These are phyloP conservation scores for Pterula multifida DNA, from an alignment of 1,284 basidiomycete genomes.

Conservation along the genomic window DNA sequence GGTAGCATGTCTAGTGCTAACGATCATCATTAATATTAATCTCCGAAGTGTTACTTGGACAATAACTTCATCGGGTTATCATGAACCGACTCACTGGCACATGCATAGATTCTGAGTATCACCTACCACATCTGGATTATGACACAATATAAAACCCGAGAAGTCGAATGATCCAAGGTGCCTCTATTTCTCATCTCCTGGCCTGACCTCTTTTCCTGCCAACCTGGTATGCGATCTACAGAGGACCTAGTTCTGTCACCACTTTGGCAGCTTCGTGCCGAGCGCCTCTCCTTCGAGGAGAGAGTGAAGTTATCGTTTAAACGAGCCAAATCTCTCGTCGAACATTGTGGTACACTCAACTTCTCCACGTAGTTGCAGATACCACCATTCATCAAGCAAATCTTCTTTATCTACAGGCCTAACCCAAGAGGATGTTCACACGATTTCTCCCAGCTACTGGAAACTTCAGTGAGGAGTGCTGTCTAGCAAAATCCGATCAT, in stretches of 20 bases:
- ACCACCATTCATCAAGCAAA: neutral
- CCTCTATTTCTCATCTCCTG: too few relatives aligned
- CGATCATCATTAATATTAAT: too few relatives aligned
- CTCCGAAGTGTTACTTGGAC: too few relatives aligned
- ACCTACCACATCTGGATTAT: too few relatives aligned
- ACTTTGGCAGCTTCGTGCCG: neutral
- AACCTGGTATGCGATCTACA: neutral
- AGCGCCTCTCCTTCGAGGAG: neutral
- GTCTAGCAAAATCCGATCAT: neutral
- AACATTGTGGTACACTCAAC: neutral
- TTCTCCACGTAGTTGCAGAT: neutral
- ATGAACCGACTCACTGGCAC: too few relatives aligned
- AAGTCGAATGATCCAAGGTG: too few relatives aligned
- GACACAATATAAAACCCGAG: too few relatives aligned
- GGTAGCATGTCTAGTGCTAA: too few relatives aligned
- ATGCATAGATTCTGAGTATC: too few relatives aligned
- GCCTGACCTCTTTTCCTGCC: too few relatives aligned
- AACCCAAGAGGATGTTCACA: neutral
- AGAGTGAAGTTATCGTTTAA: neutral
- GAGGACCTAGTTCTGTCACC: neutral
- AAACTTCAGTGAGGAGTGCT: neutral
- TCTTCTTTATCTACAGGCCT: neutral
- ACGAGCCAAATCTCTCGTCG: neutral
- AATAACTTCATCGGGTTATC: too few relatives aligned
- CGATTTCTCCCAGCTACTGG: neutral